Evolutionary conservation across 352 stramenopile species (phyloP).

Genomic region (Pythium pectinolyticum): DNA sequence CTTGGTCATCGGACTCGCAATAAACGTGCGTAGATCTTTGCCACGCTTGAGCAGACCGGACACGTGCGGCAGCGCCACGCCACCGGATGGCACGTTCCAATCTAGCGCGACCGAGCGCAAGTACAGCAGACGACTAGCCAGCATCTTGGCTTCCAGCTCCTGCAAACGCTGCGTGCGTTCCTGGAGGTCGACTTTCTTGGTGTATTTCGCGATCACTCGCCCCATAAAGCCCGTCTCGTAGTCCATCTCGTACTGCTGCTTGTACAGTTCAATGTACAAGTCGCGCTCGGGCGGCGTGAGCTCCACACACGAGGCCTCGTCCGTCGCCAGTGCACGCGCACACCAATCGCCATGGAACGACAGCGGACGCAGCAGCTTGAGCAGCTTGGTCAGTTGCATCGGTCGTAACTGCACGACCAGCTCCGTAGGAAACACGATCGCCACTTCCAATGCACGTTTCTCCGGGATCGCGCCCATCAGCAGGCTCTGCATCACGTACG

Average conservation of each 20-base stretch:
- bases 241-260: slow-evolving; percentile 55
- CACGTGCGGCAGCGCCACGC: slow-evolving; percentile 45
- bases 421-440: slow-evolving; percentile 43
- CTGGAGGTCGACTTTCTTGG: slow-evolving; percentile 43
- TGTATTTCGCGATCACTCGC: slow-evolving; percentile 42
- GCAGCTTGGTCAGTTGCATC: slow-evolving; percentile 56
- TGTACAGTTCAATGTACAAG: slow-evolving; percentile 65
- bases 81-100: slow-evolving; percentile 66
- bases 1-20: slow-evolving; percentile 58
- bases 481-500: slow-evolving; percentile 64
- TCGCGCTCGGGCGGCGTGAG: slow-evolving; percentile 40
- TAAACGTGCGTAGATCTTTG: slow-evolving; percentile 61
- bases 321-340: slow-evolving; percentile 47
- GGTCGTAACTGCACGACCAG: slow-evolving; percentile 62
- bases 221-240: slow-evolving; percentile 45
- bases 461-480: slow-evolving; percentile 43
- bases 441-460: slow-evolving; percentile 49
- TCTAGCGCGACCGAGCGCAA: slow-evolving; percentile 56
- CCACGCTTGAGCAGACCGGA: slow-evolving; percentile 44
- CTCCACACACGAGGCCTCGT: slow-evolving; percentile 67
- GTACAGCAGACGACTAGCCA: slow-evolving; percentile 59
- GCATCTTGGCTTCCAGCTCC: slow-evolving; percentile 55
- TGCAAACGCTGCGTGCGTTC: slow-evolving; percentile 42
- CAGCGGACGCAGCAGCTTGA: slow-evolving; percentile 57
- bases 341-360: slow-evolving; percentile 74